Conservation (phyloP, 139 green algal genomes). For the Coelastrella sp. region DNA sequence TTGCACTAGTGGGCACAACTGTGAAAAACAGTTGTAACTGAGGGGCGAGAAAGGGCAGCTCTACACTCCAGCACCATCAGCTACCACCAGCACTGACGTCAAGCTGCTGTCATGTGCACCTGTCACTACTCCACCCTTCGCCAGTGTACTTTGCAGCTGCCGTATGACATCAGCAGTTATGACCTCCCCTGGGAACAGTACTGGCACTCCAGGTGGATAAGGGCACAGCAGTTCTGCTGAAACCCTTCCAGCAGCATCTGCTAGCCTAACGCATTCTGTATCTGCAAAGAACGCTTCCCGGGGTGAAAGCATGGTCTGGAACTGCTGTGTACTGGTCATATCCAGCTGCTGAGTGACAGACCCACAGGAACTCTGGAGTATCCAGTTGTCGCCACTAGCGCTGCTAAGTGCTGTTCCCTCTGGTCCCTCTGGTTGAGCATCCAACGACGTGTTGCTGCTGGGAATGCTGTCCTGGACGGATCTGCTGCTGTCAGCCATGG, state of each 20-base stretch:
- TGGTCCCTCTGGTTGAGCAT: neutral
- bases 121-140: constrained; percentile 64
- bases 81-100: constrained; percentile 54
- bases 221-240: constrained; percentile 89
- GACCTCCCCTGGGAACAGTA: constrained; percentile 84
- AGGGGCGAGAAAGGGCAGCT: neutral
- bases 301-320: constrained; percentile 49
- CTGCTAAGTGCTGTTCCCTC: constrained; percentile 26
- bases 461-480: neutral
- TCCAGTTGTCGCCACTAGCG: neutral
- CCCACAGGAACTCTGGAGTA: neutral
- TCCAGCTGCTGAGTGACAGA: too few species aligned
- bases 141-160: constrained; percentile 57
- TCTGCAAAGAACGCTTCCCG: constrained; percentile 72
- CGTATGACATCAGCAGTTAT: constrained; percentile 58
- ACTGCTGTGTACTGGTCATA: too few species aligned
- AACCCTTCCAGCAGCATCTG: constrained; percentile 53
- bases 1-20: too few species aligned
- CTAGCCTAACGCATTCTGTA: constrained; percentile 1
- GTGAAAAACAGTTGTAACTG: neutral
- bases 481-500: neutral
- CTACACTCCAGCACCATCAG: neutral
- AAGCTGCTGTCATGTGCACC: constrained; percentile 66
- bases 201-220: constrained; percentile 92
- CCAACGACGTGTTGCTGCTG: neutral